These are phyloP conservation scores for Russula virescens DNA, from an alignment of 768 basidiomycete genomes.

Conservation along the genomic window DNA sequence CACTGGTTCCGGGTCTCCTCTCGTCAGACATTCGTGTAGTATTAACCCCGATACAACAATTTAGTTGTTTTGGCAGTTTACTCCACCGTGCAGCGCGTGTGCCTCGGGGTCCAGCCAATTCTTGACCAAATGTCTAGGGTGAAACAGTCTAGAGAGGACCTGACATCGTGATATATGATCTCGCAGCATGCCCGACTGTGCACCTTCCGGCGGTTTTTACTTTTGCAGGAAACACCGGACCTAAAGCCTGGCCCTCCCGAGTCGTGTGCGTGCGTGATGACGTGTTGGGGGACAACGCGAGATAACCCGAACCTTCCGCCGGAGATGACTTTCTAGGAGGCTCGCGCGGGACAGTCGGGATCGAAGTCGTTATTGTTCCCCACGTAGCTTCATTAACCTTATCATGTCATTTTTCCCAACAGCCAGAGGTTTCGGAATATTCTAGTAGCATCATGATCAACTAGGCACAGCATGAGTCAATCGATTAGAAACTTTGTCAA, in stretches of 20 bases:
- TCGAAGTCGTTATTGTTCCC: neutral
- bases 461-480: slow-evolving; percentile 6
- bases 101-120: no score
- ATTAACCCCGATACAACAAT: no score
- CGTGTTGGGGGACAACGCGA: neutral
- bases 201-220: neutral
- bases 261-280: no score
- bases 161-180: no score
- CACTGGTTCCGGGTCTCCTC: no score
- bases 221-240: neutral
- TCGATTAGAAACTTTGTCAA: neutral
- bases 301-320: neutral
- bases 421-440: neutral
- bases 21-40: neutral
- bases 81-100: neutral
- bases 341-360: neutral
- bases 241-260: no score
- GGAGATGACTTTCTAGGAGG: neutral
- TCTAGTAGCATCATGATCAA: neutral
- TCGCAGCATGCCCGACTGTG: neutral
- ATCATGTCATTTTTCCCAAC: no score
- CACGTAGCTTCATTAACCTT: neutral
- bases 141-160: no score
- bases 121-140: no score
- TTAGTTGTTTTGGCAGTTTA: neutral